Evolutionary conservation across 2,329 filamentous ascomycete genomes (phyloP), one percentile per base, ranked within the genome.

Genomic region (Fusarium torulosum): DNA sequence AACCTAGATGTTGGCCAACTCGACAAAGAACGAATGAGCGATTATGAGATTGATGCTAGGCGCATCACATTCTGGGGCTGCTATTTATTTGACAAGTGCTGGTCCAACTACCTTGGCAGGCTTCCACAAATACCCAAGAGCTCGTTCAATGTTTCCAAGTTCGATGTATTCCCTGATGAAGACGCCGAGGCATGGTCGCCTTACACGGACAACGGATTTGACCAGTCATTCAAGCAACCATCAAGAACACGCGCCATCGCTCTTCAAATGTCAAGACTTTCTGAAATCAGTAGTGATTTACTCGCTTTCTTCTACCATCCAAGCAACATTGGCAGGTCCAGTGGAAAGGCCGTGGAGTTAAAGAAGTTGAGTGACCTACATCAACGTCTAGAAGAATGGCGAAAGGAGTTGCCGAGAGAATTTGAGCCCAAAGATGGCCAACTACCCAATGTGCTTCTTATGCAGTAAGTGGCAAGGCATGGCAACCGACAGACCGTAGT

Each of bases 61-160:
- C 86, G 92, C 53, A 90, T 98, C 41, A 98, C 96, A 0, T 98
- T 97, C 75, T 98, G 96, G 96, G 96, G 96, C 8, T 97, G 94
- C 77, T 98, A 96, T 78, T 81, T 97, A n/a, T 97, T 98, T 77
- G 96, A 99, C 82, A 98, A 97, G 84, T 97, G 93, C 78, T 98
- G 95, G 94, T 97, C 94, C 49, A 98, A 97, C 77, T 98, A 98
- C 72, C 86, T 98, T 25, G 95, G 96, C 46, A 90, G 96, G 42
- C 84, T 97, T 64, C 95, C 96, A 13, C 95, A 97, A 77, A 82
- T 98, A 13, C 90, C 93, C 0, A 90, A 88, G 41, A 88, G 89
- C 29, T 91, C 92, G 9, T 91, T 93, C 72, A 97, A 91, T 33
- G 92, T 94, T 1, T 91, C 93, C 25, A 97, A 95, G 76, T 92